phyloP scores from a whole-genome alignment of 2,329 filamentous ascomycete species.

The Fusarium sarcochroum region DNA sequence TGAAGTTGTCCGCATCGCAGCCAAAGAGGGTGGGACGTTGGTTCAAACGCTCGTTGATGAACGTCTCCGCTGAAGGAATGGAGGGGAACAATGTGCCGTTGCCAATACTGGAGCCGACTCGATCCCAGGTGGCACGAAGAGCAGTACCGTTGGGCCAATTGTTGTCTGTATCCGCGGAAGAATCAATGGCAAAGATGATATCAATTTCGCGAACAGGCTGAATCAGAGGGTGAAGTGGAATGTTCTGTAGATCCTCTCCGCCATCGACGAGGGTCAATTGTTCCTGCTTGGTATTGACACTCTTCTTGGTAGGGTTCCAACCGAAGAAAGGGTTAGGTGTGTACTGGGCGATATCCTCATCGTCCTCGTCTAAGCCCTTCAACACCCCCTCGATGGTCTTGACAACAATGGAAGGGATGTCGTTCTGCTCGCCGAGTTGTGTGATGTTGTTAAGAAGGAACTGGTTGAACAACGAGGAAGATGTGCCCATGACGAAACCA shows the following conservation, averaged over 20 bases:
- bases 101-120: constrained; percentile 62
- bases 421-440: constrained; percentile 64
- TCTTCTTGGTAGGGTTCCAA: constrained; percentile 62
- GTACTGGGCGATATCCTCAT: constrained; percentile 83
- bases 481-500: constrained; percentile 86
- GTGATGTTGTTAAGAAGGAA: constrained; percentile 67
- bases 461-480: constrained; percentile 83
- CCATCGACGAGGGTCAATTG: constrained; percentile 83
- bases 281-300: constrained; percentile 59
- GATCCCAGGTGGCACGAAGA: constrained; percentile 69
- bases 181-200: constrained; percentile 75
- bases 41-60: constrained; percentile 72
- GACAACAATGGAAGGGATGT: constrained; percentile 57
- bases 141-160: constrained; percentile 74
- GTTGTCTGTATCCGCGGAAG: constrained; percentile 70
- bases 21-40: constrained; percentile 75
- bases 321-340: constrained; percentile 70
- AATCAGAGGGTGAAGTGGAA: constrained; percentile 78
- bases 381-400: constrained; percentile 67
- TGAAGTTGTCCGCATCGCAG: constrained; percentile 66
- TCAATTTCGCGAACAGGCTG: constrained; percentile 66
- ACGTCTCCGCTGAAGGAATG: constrained; percentile 69
- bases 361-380: constrained; percentile 64
- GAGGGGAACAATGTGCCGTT: constrained; percentile 70
- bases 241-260: constrained; percentile 83